Conservation (phyloP, 306 rosid genomes). For the Ziziphus jujuba region DNA sequence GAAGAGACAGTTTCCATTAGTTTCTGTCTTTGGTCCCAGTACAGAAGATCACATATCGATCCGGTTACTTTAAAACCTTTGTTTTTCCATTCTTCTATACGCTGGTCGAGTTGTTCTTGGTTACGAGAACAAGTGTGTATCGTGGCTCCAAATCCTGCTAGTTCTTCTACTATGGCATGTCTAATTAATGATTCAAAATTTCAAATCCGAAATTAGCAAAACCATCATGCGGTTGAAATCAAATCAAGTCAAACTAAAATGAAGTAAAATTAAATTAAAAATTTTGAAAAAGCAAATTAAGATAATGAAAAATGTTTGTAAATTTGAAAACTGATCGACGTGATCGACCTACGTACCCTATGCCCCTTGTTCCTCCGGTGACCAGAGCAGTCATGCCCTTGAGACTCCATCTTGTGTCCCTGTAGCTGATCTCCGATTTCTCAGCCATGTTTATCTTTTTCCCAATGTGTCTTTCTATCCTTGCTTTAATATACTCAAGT, state of each 20-base stretch:
- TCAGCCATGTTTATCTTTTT: constrained; percentile 18
- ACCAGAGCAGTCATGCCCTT: constrained; percentile 43
- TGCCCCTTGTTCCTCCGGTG: constrained; percentile 46
- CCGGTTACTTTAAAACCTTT: constrained; percentile 36
- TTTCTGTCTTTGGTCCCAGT: constrained; percentile 27
- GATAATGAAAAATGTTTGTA: background rate
- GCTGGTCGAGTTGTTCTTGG: constrained; percentile 15
- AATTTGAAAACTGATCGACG: too few species aligned
- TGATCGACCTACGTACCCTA: constrained; percentile 41
- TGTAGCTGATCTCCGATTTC: background rate
- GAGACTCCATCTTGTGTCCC: constrained; percentile 38
- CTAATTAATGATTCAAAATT: constrained; percentile 7
- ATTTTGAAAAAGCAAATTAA: too few species aligned
- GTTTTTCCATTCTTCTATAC: constrained; percentile 35
- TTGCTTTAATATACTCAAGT: too few species aligned
- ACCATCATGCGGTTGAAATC: too few species aligned
- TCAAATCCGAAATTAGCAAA: background rate
- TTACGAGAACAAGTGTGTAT: constrained; percentile 37
- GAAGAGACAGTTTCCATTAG: constrained; percentile 33
- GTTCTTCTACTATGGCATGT: constrained; percentile 38
- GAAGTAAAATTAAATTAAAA: background rate
- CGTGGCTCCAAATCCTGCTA: constrained; percentile 36
- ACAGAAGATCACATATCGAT: constrained; percentile 32
- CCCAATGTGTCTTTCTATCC: too few species aligned
- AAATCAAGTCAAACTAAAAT: background rate